These are phyloP conservation scores for Thymus mandschuricus DNA, from an alignment of 257 asterid species.

Conservation along the genomic window DNA sequence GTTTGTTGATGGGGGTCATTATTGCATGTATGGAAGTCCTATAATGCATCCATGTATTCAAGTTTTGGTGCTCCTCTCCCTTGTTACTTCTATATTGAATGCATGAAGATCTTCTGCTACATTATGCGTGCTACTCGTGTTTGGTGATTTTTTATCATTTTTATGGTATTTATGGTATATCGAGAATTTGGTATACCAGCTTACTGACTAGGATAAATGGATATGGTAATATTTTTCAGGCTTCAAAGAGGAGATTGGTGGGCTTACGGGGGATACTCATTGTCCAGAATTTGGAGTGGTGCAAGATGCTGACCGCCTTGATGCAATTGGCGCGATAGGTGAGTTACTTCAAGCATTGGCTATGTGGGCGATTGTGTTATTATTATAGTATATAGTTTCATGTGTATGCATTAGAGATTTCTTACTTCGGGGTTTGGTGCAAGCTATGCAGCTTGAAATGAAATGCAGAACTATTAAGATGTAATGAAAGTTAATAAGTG, in stretches of 20 bases:
- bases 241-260: slow-evolving; percentile 82
- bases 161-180: slow-evolving; percentile 16
- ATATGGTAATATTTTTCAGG: slow-evolving; percentile 47
- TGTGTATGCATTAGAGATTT: neutral
- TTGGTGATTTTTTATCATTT: neutral
- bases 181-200: neutral
- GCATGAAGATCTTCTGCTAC: neutral
- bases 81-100: neutral
- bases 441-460: neutral
- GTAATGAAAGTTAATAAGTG: neutral
- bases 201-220: slow-evolving; percentile 3
- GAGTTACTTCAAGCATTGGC: slow-evolving; percentile 3
- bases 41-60: neutral
- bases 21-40: slow-evolving; percentile 15
- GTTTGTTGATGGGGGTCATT: neutral
- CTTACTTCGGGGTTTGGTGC: slow-evolving; percentile 1
- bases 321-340: slow-evolving; percentile 99
- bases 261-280: slow-evolving; percentile 39
- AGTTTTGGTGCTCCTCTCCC: neutral
- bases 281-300: slow-evolving; percentile 82
- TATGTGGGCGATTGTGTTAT: neutral
- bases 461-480: neutral
- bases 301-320: slow-evolving; percentile 98
- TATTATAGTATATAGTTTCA: neutral
- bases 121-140: slow-evolving; percentile 2